Percentiles rank a stretch among this genome's conserved stretches.
Evolutionary conservation across 2,329 filamentous ascomycete genomes (phyloP).

Genomic region (Xylariales sp.): DNA sequence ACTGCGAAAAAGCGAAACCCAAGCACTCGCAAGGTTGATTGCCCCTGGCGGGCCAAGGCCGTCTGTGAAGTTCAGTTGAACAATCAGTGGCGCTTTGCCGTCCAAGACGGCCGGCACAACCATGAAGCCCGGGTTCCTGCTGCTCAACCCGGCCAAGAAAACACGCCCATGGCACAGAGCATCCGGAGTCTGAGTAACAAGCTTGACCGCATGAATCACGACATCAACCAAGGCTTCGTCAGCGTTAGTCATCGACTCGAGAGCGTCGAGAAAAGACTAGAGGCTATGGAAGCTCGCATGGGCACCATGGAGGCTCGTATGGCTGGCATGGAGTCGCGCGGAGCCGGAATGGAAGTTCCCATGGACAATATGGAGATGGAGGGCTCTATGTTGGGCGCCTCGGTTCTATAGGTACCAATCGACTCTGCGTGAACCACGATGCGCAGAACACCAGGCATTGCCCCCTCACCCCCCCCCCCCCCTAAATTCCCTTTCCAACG

Average conservation of each 20-base stretch:
- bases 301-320: conserved; percentile 53
- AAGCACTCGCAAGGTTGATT: conserved; percentile 72
- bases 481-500: background rate
- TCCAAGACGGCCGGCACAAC: conserved; percentile 70
- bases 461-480: background rate
- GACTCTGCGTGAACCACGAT: background rate
- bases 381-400: conserved; percentile 50
- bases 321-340: conserved; percentile 53
- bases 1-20: conserved; percentile 74
- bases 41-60: conserved; percentile 71
- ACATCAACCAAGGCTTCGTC: conserved; percentile 64
- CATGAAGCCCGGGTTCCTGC: conserved; percentile 69
- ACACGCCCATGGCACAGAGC: conserved; percentile 67
- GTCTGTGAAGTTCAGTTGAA: conserved; percentile 72
- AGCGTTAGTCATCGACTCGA: conserved; percentile 64
- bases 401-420: conserved; percentile 50
- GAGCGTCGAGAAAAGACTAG: conserved; percentile 65
- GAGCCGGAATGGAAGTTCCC: conserved; percentile 52
- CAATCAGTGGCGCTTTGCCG: conserved; percentile 73
- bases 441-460: background rate
- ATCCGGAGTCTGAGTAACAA: conserved; percentile 70
- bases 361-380: conserved; percentile 56
- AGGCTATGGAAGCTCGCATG: conserved; percentile 60
- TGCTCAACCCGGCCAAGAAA: conserved; percentile 66
- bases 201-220: conserved; percentile 68